Evolutionary conservation across 106 monocot genomes (phyloP).

Genomic region (Apostasia shenzhenica): DNA sequence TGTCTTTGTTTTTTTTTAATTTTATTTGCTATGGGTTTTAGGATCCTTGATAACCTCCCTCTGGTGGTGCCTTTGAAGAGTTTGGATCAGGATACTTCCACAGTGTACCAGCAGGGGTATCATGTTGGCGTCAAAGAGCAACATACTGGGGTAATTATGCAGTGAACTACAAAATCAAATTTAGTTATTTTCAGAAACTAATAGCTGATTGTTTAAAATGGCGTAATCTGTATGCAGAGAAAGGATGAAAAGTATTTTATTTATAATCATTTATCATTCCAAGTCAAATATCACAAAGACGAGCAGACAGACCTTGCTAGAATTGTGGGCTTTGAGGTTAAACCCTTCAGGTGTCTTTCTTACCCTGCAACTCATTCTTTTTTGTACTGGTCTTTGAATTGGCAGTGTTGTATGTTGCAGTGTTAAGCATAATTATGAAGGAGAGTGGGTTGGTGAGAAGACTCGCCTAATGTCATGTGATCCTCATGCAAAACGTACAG

Average conservation of each 20-base stretch:
- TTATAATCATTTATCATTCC: slow-evolving; percentile 86
- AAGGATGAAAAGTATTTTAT: slow-evolving; percentile 81
- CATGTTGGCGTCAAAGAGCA: slow-evolving; percentile 73
- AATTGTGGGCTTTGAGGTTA: slow-evolving; percentile 97
- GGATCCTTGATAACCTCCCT: slow-evolving; percentile 98
- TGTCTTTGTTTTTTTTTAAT: slow-evolving; percentile 5
- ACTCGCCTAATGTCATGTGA: slow-evolving; percentile 78
- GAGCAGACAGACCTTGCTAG: slow-evolving; percentile 54
- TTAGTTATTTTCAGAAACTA: not conserved
- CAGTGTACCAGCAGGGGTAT: slow-evolving; percentile 72
- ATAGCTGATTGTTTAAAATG: not conserved
- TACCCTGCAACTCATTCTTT: not conserved
- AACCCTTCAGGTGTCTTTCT: slow-evolving; percentile 62
- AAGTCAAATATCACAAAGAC: slow-evolving; percentile 94
- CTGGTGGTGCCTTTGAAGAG: slow-evolving; percentile 81
- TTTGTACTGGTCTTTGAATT: not conserved
- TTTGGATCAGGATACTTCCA: slow-evolving; percentile 42
- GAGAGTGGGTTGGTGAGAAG: slow-evolving; percentile 67
- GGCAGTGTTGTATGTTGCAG: slow-evolving; percentile 34
- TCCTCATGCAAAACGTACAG: slow-evolving; percentile 67
- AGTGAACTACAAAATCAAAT: not conserved
- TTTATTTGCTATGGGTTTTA: slow-evolving; percentile 17
- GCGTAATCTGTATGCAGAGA: slow-evolving; percentile 38
- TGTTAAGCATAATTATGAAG: slow-evolving; percentile 83
- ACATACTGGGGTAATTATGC: slow-evolving; percentile 53